Evolutionary conservation across 2,329 filamentous ascomycete genomes (phyloP), one percentile per base, ranked within the genome.

Genomic region (Diplodia mutila): DNA sequence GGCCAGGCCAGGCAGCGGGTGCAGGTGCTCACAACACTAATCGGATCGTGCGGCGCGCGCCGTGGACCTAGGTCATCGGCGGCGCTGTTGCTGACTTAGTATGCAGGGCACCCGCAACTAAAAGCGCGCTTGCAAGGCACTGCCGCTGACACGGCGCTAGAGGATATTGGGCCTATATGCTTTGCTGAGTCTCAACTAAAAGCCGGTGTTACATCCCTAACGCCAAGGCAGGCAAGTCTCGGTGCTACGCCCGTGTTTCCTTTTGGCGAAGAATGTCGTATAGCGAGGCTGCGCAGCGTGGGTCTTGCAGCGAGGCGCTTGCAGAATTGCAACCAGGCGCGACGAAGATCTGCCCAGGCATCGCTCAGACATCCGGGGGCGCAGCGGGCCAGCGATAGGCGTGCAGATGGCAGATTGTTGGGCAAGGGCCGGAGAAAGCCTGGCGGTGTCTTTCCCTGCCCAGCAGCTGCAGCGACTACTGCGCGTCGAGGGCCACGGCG

Each of bases 91-190:
- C 57, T 61, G 57, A 48, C 46, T 63, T 51, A 51, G 59, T 63
- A 63, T 63, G 59, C 59, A 63, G 59, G 59, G 59, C 59, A 51
- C 46, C 59, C 59, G 59, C 59, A 48, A 63, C 59, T 63, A 51
- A 32, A 51, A 9, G 46, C 12, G 39, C 59, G 25, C 59, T 63
- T 63, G 59, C 59, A 51, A 63, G 59, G 59, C 59, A 63, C 59
- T 63, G 59, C 59, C 59, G 59, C 59, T 63, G 59, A 51, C 59
- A 63, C 59, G 59, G 46, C 59, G 59, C 59, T 63, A 63, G 59
- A 48, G 59, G 46, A 37, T 63, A 51, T 51, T 63, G 59, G 59
- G 59, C 59, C 59, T 63, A 63, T 63, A 63, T 63, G 59, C 59
- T 63, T 63, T 32, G 59, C 59, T 34, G 42, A 63, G 59, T 63